A percentile compares a stretch with the other conserved stretches of the same genome.
phyloP scores from a whole-genome alignment of 2,329 filamentous ascomycete species.

The Sarocladium oryzae region DNA sequence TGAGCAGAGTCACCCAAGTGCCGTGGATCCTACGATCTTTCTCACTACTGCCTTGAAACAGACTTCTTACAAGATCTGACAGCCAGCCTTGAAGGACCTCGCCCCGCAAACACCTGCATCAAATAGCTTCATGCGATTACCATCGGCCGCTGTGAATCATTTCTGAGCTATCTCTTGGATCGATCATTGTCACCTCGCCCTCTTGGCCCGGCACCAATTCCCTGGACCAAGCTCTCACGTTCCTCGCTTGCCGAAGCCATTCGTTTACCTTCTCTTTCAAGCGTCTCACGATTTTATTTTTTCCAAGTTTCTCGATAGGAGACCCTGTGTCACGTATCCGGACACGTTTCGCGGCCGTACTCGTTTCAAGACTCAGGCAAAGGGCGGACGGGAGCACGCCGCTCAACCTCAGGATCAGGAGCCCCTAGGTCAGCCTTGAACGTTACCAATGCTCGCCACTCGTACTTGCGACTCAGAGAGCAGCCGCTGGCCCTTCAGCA shows the following conservation, averaged over 20 bases:
- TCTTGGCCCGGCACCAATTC: background rate
- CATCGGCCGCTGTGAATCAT: too few relatives aligned
- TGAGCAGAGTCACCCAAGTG: background rate
- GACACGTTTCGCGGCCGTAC: background rate
- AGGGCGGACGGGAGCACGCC: background rate
- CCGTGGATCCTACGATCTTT: too few relatives aligned
- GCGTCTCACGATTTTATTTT: background rate
- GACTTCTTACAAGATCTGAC: too few relatives aligned
- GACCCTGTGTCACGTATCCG: background rate
- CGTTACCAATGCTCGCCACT: conserved; percentile 45
- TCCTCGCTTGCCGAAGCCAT: background rate
- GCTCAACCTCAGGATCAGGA: background rate
- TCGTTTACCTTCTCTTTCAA: background rate
- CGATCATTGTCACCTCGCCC: too few relatives aligned
- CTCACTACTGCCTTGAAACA: too few relatives aligned
- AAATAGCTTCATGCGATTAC: too few relatives aligned
- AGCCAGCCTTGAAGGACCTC: too few relatives aligned
- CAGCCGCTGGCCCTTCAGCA: conserved; percentile 49
- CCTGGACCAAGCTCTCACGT: background rate
- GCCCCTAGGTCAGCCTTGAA: background rate
- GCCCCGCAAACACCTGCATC: too few relatives aligned
- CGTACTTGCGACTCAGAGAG: conserved; percentile 47
- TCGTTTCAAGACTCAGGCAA: background rate
- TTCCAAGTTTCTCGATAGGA: too few relatives aligned
- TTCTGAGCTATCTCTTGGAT: too few relatives aligned